Evolutionary conservation across 495 filamentous ascomycete species (phyloP).

Genomic region (Talaromyces wortmannii): DNA sequence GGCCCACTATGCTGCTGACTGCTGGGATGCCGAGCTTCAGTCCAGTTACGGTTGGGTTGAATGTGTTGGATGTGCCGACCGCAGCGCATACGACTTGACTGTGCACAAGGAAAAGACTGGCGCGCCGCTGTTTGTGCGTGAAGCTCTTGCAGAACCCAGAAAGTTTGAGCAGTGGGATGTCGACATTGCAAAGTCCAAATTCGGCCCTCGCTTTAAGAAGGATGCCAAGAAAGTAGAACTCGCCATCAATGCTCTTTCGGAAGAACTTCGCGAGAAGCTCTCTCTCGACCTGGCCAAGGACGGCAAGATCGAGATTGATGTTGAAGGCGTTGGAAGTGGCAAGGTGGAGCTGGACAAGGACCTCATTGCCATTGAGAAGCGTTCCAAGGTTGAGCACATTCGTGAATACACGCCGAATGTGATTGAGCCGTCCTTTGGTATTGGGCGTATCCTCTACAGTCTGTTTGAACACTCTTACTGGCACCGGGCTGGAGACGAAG

Average conservation of each 20-base stretch:
- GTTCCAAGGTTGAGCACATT: conserved; percentile 59
- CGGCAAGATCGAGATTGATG: conserved; percentile 62
- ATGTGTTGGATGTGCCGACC: conserved; percentile 79
- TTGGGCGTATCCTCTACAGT: conserved; percentile 72
- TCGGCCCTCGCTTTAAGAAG: conserved; percentile 72
- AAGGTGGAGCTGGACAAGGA: conserved; percentile 68
- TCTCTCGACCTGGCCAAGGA: conserved; percentile 54
- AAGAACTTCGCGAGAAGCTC: conserved; percentile 66
- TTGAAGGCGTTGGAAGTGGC: conserved; percentile 53
- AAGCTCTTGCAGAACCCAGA: conserved; percentile 58
- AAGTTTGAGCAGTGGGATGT: conserved; percentile 66
- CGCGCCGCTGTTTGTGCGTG: conserved; percentile 62
- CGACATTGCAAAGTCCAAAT: conserved; percentile 79
- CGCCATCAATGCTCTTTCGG: conserved; percentile 57
- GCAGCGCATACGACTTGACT: conserved; percentile 72
- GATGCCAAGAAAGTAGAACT: conserved; percentile 68
- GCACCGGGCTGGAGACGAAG: conserved; percentile 56
- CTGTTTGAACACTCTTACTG: conserved; percentile 77
- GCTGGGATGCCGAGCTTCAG: conserved; percentile 77
- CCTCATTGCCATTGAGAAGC: conserved; percentile 63
- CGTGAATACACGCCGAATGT: conserved; percentile 79
- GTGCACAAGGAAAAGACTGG: conserved; percentile 80
- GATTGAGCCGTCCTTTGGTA: conserved; percentile 82
- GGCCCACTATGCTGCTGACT: conserved; percentile 81
- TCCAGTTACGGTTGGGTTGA: conserved; percentile 83